Evolutionary conservation across 495 filamentous ascomycete genomes (phyloP), one percentile per base, ranked within the genome.

Genomic region (Xylaria cubensis): DNA sequence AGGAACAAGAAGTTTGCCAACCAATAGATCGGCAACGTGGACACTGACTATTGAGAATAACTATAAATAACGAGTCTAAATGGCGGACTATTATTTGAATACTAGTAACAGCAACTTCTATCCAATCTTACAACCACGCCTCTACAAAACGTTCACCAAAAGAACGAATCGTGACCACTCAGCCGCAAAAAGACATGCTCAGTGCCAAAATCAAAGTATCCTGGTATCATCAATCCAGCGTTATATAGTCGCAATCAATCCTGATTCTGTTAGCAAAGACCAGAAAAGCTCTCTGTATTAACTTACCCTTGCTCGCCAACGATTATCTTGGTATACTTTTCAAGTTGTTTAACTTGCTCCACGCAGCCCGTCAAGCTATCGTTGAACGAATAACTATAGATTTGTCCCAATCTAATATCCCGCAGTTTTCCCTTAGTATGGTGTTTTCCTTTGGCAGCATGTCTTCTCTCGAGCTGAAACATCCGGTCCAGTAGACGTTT

Each of bases 351-450:
- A 13, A 89, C 71, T 64, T 89, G 83, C 72, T 84, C 82, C 13
- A 89, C 87, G 70, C 88, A 88, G 59, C 86, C 86, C 19, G 87
- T 89, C 74, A 89, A 77, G 46, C 86, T 87, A 58, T 84, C 80
- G n/a, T 85, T 86, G 72, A 80, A 82, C 4, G 77, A 80, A 58
- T 80, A 79, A 32, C 74, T 76, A 50, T 81, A 81, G 59, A 80
- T 80, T 68, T 79, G 78, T 9, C 68, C 75, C 72, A 78, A 76
- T 69, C 75, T 81, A 53, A 70, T 78, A 41, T 75, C 77, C 65
- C 73, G 70, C 12, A 53, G 69, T 19, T 75, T 77, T 51, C 63
- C 64, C 13, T 73, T 68, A 4, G 59, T 75, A 3, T 74, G 75
- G n/a, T 78, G 36, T 10, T 67, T 76, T 51, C 76, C 76, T 44